phyloP scores from a whole-genome alignment of 768 basidiomycete genomes.

The Astraeus odoratus region DNA sequence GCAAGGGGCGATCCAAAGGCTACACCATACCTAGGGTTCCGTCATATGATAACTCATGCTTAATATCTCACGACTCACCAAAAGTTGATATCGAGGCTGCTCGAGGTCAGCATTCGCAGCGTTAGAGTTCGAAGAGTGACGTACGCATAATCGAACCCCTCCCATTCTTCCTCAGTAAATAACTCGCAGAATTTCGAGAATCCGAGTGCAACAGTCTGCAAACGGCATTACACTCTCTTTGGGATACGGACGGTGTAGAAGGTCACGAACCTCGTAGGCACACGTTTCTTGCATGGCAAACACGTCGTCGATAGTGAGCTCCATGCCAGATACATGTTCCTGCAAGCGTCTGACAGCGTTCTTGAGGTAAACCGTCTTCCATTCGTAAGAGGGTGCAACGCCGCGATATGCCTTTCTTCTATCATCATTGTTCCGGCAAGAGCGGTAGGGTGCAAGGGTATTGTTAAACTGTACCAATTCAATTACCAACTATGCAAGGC shows the following conservation, averaged over 20 bases:
- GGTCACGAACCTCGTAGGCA: slow-evolving; percentile 57
- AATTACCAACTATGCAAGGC: not conserved
- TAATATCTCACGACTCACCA: slow-evolving; percentile 8
- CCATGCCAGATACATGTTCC: slow-evolving; percentile 46
- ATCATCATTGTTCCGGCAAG: slow-evolving; percentile 52
- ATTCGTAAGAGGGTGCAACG: slow-evolving; percentile 43
- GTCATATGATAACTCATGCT: not conserved
- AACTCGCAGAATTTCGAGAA: slow-evolving; percentile 84
- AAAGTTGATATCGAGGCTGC: slow-evolving; percentile 1
- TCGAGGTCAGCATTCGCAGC: not conserved
- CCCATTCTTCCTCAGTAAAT: slow-evolving; percentile 85
- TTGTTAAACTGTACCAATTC: slow-evolving; percentile 37
- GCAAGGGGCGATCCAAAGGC: slow-evolving; percentile 75
- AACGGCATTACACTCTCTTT: not conserved
- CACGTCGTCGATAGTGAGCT: slow-evolving; percentile 55
- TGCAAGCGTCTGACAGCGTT: slow-evolving; percentile 54
- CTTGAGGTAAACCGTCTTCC: slow-evolving; percentile 64
- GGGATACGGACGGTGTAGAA: not conserved
- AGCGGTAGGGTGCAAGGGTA: slow-evolving; percentile 34
- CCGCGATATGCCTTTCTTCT: slow-evolving; percentile 45
- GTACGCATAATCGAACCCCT: slow-evolving; percentile 78
- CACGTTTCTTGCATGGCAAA: slow-evolving; percentile 74
- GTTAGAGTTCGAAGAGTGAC: slow-evolving; percentile 16
- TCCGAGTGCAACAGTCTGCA: slow-evolving; percentile 75
- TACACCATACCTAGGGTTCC: slow-evolving; percentile 42